Percentiles rank a stretch among this genome's conserved stretches.
These are phyloP conservation scores for Xylariaceae sp. DNA, from an alignment of 2,329 filamentous ascomycete genomes.

Conservation along the genomic window DNA sequence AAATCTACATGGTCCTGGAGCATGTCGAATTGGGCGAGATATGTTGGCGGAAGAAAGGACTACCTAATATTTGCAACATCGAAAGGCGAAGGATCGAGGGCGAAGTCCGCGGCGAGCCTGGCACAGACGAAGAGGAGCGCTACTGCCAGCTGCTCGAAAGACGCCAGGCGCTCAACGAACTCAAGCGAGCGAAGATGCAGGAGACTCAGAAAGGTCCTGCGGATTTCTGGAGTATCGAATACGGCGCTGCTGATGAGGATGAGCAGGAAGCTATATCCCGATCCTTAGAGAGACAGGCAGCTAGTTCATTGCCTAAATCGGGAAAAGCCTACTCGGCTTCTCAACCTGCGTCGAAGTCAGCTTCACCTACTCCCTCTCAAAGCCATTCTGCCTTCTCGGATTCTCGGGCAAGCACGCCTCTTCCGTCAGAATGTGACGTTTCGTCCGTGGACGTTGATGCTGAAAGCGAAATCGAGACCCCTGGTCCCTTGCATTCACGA, in stretches of 20 bases:
- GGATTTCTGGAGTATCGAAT: constrained; percentile 80
- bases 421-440: constrained; percentile 30
- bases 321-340: constrained; percentile 17
- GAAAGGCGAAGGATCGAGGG: constrained; percentile 78
- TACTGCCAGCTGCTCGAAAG: constrained; percentile 57
- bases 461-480: constrained; percentile 49
- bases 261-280: constrained; percentile 34
- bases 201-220: constrained; percentile 47
- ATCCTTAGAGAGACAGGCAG: constrained; percentile 17
- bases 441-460: constrained; percentile 33
- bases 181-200: constrained; percentile 52
- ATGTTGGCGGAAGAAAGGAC: constrained; percentile 84
- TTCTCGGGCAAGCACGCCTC: constrained; percentile 26
- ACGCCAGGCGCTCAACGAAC: constrained; percentile 52
- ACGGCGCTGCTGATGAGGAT: constrained; percentile 59
- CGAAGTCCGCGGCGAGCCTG: constrained; percentile 58
- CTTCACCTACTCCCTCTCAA: constrained; percentile 45
- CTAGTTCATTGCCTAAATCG: constrained; percentile 13
- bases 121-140: constrained; percentile 55
- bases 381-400: constrained; percentile 43
- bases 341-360: constrained; percentile 27
- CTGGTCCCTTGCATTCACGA: constrained; percentile 48
- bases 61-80: constrained; percentile 75
- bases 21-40: constrained; percentile 94
- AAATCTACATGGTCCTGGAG: constrained; percentile 97